These are phyloP conservation scores for Spizellomyces sp. DNA, from an alignment of 192 early-diverging fungal genomes.

Conservation along the genomic window DNA sequence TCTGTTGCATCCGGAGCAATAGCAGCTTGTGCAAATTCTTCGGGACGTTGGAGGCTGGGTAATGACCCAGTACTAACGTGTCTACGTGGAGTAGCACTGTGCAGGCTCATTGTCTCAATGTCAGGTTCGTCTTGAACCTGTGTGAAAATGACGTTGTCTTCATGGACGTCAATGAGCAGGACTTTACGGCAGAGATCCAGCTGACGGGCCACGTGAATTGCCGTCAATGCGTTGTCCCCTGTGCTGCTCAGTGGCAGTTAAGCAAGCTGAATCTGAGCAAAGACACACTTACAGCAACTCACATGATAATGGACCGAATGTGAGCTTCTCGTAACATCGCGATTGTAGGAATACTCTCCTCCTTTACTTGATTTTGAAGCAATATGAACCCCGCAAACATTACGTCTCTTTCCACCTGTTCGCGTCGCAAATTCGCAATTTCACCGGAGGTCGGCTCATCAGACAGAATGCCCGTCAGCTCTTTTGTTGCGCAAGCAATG, in stretches of 20 bases:
- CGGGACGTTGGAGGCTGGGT: background rate
- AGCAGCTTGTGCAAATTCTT: background rate
- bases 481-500: conserved; percentile 37
- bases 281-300: conserved; percentile 1
- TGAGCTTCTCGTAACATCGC: conserved; percentile 62
- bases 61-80: background rate
- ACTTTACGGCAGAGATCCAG: conserved; percentile 56
- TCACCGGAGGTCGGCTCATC: conserved; percentile 25
- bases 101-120: background rate
- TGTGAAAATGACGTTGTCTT: conserved; percentile 33
- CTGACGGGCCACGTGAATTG: conserved; percentile 70
- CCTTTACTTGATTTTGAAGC: conserved; percentile 76
- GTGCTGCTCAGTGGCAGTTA: conserved; percentile 42
- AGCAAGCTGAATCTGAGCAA: background rate
- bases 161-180: conserved; percentile 63
- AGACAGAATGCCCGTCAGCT: conserved; percentile 4
- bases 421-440: conserved; percentile 49
- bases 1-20: background rate
- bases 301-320: conserved; percentile 77
- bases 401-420: conserved; percentile 64
- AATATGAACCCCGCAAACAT: conserved; percentile 69
- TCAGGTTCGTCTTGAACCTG: conserved; percentile 17
- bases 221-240: conserved; percentile 80
- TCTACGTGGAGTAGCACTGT: background rate
- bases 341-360: conserved; percentile 65